A percentile compares a stretch with the other conserved stretches of the same genome.
These are phyloP conservation scores for Echinochloa phyllopogon DNA, from an alignment of 176 grass and related monocot species.

Conservation along the genomic window DNA sequence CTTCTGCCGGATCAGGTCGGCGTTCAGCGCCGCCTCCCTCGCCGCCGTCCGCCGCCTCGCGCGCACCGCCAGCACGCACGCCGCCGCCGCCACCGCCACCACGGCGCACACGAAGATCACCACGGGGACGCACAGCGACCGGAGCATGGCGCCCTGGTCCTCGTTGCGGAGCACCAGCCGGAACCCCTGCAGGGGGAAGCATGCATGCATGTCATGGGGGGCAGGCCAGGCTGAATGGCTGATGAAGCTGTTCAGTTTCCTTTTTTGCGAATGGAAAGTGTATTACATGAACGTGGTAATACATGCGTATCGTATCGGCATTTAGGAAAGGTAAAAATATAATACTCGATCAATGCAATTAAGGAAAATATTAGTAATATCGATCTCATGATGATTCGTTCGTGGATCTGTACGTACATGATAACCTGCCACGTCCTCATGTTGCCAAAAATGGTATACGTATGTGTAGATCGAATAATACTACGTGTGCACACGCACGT, in stretches of 20 bases:
- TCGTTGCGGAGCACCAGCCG: constrained; percentile 8
- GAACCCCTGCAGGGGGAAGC: constrained; percentile 18
- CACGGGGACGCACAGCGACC: not conserved
- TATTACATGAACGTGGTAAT: not conserved
- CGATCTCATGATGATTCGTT: not conserved
- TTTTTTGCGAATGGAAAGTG: not conserved
- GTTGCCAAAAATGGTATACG: not conserved
- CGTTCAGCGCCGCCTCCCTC: constrained; percentile 47
- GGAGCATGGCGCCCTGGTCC: not conserved
- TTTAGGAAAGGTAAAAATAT: not conserved
- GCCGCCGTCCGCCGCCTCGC: constrained; percentile 16
- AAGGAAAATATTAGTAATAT: not conserved
- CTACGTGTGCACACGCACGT: not conserved
- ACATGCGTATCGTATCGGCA: constrained; percentile 4
- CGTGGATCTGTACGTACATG: too few species aligned
- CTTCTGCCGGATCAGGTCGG: constrained; percentile 60
- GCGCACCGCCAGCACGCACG: constrained; percentile 16
- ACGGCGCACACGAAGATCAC: not conserved
- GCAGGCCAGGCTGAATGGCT: too few species aligned
- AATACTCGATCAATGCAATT: constrained; percentile 18
- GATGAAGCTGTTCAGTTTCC: not conserved
- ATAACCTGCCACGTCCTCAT: not conserved
- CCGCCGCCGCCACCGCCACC: not conserved
- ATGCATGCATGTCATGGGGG: not conserved
- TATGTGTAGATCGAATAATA: not conserved